A percentile compares a stretch with the other conserved stretches of the same genome.
Conservation (phyloP, 495 filamentous ascomycete species). For the Penicillium nucicola region DNA sequence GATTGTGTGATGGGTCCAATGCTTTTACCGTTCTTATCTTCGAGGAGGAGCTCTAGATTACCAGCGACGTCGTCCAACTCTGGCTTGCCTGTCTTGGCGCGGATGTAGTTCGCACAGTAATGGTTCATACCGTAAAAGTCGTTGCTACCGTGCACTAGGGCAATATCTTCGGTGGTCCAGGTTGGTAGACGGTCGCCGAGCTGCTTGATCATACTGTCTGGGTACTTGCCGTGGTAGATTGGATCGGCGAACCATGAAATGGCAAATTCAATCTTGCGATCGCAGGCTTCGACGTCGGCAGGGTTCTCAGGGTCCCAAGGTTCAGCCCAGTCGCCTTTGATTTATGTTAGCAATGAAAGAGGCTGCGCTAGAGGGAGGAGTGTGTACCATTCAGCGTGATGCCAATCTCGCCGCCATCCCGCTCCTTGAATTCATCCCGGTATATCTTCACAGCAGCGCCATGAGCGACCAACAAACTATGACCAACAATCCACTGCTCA, state of each 20-base stretch:
- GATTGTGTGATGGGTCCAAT: slow-evolving; percentile 75
- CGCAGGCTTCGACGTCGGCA: slow-evolving; percentile 47
- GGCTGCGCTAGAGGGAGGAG: not conserved
- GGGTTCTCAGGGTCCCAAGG: slow-evolving; percentile 51
- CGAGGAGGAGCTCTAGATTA: slow-evolving; percentile 64
- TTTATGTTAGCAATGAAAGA: not conserved
- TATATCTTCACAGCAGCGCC: slow-evolving; percentile 51
- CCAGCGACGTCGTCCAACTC: slow-evolving; percentile 64
- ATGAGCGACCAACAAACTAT: slow-evolving; percentile 49
- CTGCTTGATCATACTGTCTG: slow-evolving; percentile 71
- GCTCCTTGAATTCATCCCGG: slow-evolving; percentile 47
- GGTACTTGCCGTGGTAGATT: slow-evolving; percentile 73
- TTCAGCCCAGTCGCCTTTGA: slow-evolving; percentile 59
- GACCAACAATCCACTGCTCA: slow-evolving; percentile 52
- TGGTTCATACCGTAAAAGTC: slow-evolving; percentile 87
- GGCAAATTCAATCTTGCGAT: slow-evolving; percentile 53
- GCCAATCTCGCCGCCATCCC: slow-evolving; percentile 48
- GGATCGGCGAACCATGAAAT: slow-evolving; percentile 67
- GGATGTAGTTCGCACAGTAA: slow-evolving; percentile 81
- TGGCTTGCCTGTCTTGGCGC: slow-evolving; percentile 58
- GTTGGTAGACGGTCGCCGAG: slow-evolving; percentile 65
- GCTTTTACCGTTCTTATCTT: slow-evolving; percentile 63
- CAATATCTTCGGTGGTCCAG: slow-evolving; percentile 62
- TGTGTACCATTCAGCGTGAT: slow-evolving; percentile 52
- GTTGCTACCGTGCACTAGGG: slow-evolving; percentile 69